phyloP scores from a whole-genome alignment of 192 early-diverging fungal species.

The Coemansia sp. region DNA sequence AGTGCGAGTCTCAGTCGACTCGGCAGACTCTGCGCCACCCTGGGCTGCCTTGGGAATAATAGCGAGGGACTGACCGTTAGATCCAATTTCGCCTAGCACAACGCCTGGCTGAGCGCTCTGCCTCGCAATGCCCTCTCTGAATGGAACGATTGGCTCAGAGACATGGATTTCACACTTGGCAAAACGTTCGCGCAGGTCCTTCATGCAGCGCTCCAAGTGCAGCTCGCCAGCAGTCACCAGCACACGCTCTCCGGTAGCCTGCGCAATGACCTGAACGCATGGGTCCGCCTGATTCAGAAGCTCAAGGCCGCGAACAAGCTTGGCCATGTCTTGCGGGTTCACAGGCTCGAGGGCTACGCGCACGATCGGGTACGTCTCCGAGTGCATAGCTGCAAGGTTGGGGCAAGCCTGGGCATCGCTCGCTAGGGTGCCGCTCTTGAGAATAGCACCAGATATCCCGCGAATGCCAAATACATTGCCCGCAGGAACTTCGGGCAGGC shows the following conservation, averaged over 20 bases:
- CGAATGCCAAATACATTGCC: slow-evolving; percentile 97
- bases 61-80: slow-evolving; percentile 36
- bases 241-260: slow-evolving; percentile 96
- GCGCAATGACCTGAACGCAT: slow-evolving; percentile 84
- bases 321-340: slow-evolving; percentile 85
- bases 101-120: slow-evolving; percentile 40
- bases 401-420: slow-evolving; percentile 65
- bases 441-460: slow-evolving; percentile 80
- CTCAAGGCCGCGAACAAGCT: slow-evolving; percentile 81
- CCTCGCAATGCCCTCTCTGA: slow-evolving; percentile 86
- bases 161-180: slow-evolving; percentile 92
- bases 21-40: neutral
- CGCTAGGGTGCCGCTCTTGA: slow-evolving; percentile 92
- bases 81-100: slow-evolving; percentile 34
- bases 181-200: slow-evolving; percentile 90
- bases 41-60: slow-evolving; percentile 24
- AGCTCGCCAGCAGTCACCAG: slow-evolving; percentile 96
- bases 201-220: slow-evolving; percentile 93
- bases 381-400: slow-evolving; percentile 64
- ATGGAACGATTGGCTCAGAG: slow-evolving; percentile 94
- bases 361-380: slow-evolving; percentile 81
- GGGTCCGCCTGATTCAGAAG: slow-evolving; percentile 95
- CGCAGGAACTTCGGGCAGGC: slow-evolving; percentile 79
- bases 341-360: slow-evolving; percentile 93
- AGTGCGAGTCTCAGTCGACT: slow-evolving; percentile 6